A percentile compares a stretch with the other conserved stretches of the same genome.
phyloP scores from a whole-genome alignment of 805 yeast species.

The Pichia paraexigua region DNA sequence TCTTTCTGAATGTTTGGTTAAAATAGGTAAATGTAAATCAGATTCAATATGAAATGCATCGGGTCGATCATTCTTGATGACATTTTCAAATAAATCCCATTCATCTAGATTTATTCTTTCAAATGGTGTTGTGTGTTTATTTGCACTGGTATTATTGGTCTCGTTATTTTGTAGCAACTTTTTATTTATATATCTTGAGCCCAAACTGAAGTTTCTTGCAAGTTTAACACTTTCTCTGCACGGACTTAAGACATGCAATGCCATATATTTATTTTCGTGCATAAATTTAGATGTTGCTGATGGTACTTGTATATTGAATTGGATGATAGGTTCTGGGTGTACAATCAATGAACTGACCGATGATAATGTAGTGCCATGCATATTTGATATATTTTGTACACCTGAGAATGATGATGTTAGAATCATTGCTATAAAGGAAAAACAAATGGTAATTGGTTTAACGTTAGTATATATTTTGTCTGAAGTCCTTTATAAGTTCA shows the following conservation, averaged over 20 bases:
- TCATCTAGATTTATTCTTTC: conserved; percentile 30
- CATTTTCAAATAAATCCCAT: conserved; percentile 29
- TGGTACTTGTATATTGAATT: conserved; percentile 82
- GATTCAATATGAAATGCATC: conserved; percentile 11
- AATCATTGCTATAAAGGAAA: conserved; percentile 37
- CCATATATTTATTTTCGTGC: conserved; percentile 51
- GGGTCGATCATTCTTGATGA: conserved; percentile 8
- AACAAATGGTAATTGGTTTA: conserved; percentile 26
- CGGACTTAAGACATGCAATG: conserved; percentile 72
- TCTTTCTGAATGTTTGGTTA: conserved; percentile 45
- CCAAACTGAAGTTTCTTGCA: conserved; percentile 58
- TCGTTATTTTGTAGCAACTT: conserved; percentile 10
- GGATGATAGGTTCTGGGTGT: conserved; percentile 67
- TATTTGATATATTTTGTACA: conserved; percentile 15
- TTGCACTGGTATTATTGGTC: conserved; percentile 9
- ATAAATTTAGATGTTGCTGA: conserved; percentile 68
- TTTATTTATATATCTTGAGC: conserved; percentile 41
- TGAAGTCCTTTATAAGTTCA: too few species aligned
- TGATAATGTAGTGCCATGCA: conserved; percentile 77
- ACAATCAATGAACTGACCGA: conserved; percentile 79
- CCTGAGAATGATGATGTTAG: conserved; percentile 41
- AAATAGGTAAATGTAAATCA: conserved; percentile 41
- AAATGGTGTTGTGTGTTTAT: conserved; percentile 45
- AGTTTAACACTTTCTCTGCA: conserved; percentile 42
- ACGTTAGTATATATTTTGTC: conserved; percentile 28